Evolutionary conservation across 2,329 filamentous ascomycete genomes (phyloP), one percentile per base, ranked within the genome.

Genomic region (Onygenales sp.): DNA sequence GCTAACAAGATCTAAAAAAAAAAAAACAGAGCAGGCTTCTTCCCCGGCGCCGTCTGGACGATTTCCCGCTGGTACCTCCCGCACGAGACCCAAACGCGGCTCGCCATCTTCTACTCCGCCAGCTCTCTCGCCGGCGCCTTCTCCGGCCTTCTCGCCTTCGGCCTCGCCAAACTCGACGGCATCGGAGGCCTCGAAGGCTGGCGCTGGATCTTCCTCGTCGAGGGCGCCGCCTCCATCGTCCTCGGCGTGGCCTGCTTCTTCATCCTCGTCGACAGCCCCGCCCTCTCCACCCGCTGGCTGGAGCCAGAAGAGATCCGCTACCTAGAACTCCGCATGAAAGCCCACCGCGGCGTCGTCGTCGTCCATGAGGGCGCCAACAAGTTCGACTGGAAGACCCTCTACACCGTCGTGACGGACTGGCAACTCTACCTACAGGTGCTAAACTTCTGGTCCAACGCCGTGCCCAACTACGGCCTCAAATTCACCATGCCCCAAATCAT

Each of bases 161-260:
- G 85, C 0, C 94, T 96, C 57, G 88, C 88, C n/a, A 88, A 93
- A 63, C 91, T 95, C 87, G 80, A 89, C 58, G 80, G 84, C 0
- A 63, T 82, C 2, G 82, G 73, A 27, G 51, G 51, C 7, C 34
- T 47, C 34, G 43, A 32, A 17, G 51, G 51, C 9, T 52, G 51
- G 51, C 21, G 51, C 13, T 47, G 42, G 57, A 39, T 61, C 57
- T 36, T 62, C 57, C 53, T 87, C 55, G 71, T 87, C 32, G 84
- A 88, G 69, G 88, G 88, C 4, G 71, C 87, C 1, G 74, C 82
- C 0, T 91, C 88, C 0, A 75, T 90, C 1, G 1, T 88, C 1
- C 76, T 89, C 27, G 88, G 85, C 2, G 58, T 49, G 7, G 32
- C 17, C 34, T 52, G 40, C 17, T 56, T 45, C 31, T 49, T 65